Evolutionary conservation across 2,329 filamentous ascomycete genomes (phyloP), one percentile per base, ranked within the genome.

Genomic region (Colletotrichum sp.): DNA sequence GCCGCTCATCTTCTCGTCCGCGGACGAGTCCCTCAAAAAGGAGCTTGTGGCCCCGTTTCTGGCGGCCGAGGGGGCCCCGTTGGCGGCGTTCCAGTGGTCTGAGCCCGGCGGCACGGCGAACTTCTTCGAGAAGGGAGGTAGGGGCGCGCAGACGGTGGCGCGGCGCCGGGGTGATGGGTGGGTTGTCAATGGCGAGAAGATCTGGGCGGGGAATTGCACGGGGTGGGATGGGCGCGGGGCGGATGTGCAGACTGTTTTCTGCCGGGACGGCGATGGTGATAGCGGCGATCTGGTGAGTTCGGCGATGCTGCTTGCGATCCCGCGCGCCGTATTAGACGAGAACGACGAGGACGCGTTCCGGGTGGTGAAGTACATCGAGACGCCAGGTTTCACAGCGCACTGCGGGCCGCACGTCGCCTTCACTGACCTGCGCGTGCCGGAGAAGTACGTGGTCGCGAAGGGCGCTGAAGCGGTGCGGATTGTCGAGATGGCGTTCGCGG

Each of bases 131-230:
- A 85, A 85, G 60, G 89, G 89, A 2, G 87, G 84, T 0, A 81
- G 81, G 5, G 89, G 90, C 0, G 80, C 91, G 49, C 81, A 85
- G 62, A 91, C 89, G 5, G 89, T 87, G 3, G 89, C 89, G 1
- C 81, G 81, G 10, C 44, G n/a, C 5, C 44, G 6, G 24, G 88
- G 87, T 0, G 85, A 89, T 44, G 84, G 88, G 59, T 91, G 88
- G 87, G 79, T 91, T 4, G 78, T 91, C 30, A 88, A 87, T 78
- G 90, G 90, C 5, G 89, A 91, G 78, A 90, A 91, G 86, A 82
- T 90, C 52, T 91, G 90, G 89, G 88, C 89, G 13, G 90, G 89
- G 2, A 91, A 90, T 79, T 85, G 84, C 68, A 86, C 84, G 1
- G 89, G 90, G 16, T 91, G 89, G 89, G 89, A 91, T 74, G 84